These are phyloP conservation scores for Amyloporia xantha DNA, from an alignment of 768 basidiomycete genomes.

Conservation along the genomic window DNA sequence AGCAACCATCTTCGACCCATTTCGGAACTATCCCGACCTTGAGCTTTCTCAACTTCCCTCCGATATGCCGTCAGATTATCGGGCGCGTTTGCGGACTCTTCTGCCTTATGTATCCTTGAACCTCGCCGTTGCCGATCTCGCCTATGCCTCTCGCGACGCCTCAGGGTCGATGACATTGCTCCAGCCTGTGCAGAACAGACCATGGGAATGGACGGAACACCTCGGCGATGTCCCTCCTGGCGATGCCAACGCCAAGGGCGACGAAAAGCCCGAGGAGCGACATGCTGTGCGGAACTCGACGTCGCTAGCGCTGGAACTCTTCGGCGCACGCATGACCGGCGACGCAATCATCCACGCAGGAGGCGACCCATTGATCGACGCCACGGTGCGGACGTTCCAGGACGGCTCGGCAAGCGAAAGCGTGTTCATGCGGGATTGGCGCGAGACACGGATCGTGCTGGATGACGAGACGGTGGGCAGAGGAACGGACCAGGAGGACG, in stretches of 20 bases:
- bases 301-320: conserved; percentile 67
- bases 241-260: conserved; percentile 37
- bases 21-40: conserved; percentile 54
- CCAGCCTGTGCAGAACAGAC: conserved; percentile 57
- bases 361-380: conserved; percentile 30
- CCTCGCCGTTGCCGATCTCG: conserved; percentile 48
- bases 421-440: conserved; percentile 70
- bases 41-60: conserved; percentile 43
- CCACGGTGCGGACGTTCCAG: conserved; percentile 52
- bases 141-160: conserved; percentile 49
- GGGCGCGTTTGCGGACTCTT: conserved; percentile 49
- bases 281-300: conserved; percentile 53
- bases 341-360: conserved; percentile 38
- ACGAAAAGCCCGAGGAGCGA: conserved; percentile 33
- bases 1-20: conserved; percentile 50
- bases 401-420: conserved; percentile 58
- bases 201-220: conserved; percentile 86
- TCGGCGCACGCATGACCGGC: conserved; percentile 58
- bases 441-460: conserved; percentile 54
- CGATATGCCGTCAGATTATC: conserved; percentile 51
- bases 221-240: conserved; percentile 46
- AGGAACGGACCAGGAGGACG: conserved; percentile 22
- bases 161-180: conserved; percentile 44
- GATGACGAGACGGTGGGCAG: conserved; percentile 25
- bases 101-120: conserved; percentile 49